These are phyloP conservation scores for Kandelia obovata DNA, from an alignment of 345 rosid genomes.

Conservation along the genomic window DNA sequence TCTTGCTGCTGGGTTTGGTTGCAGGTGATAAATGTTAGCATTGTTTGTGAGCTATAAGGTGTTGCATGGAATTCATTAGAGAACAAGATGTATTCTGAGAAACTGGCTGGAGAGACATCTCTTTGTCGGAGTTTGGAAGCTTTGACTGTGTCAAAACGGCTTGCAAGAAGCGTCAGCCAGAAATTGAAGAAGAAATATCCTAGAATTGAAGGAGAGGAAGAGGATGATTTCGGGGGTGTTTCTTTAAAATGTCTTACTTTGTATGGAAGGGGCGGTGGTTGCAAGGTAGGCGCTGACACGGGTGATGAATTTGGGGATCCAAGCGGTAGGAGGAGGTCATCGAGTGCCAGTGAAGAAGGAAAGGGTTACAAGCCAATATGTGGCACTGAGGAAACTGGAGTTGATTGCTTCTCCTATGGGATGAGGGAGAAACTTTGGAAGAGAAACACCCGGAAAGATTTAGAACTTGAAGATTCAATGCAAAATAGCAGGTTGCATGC, in stretches of 20 bases:
- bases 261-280: slow-evolving; percentile 76
- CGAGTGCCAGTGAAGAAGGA: slow-evolving; percentile 73
- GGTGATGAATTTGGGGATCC: slow-evolving; percentile 79
- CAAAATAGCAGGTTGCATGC: slow-evolving; percentile 52
- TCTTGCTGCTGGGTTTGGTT: slow-evolving; percentile 10
- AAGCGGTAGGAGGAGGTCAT: slow-evolving; percentile 63
- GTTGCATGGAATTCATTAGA: slow-evolving; percentile 10
- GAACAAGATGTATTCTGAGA: slow-evolving; percentile 46
- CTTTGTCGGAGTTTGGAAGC: slow-evolving; percentile 62
- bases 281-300: slow-evolving; percentile 91
- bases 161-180: slow-evolving; percentile 72
- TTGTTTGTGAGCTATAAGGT: slow-evolving; percentile 17
- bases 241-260: slow-evolving; percentile 65
- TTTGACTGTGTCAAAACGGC: slow-evolving; percentile 66
- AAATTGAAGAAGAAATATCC: slow-evolving; percentile 56
- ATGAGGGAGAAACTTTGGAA: slow-evolving; percentile 80
- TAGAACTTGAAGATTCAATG: slow-evolving; percentile 40
- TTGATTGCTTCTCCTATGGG: slow-evolving; percentile 89
- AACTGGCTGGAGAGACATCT: slow-evolving; percentile 48
- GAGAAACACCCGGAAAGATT: slow-evolving; percentile 51
- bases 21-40: slow-evolving; percentile 4
- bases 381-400: slow-evolving; percentile 60
- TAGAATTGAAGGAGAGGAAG: slow-evolving; percentile 53
- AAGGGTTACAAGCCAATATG: slow-evolving; percentile 55
- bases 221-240: slow-evolving; percentile 48